Evolutionary conservation across 2,329 filamentous ascomycete genomes (phyloP).

Genomic region (Fusarium proliferatum): DNA sequence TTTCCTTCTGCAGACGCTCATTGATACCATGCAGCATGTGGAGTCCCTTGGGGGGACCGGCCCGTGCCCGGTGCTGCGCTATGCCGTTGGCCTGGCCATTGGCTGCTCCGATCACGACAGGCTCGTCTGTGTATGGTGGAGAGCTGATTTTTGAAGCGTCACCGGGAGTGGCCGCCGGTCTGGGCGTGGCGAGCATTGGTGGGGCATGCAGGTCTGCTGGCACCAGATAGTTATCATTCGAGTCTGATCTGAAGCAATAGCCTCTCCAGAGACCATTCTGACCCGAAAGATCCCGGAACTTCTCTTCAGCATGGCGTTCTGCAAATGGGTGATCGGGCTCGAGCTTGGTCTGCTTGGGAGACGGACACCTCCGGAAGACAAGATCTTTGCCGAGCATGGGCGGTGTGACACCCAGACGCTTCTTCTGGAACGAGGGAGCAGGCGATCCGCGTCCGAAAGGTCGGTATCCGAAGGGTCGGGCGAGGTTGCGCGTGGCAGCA

Average conservation of each 20-base stretch:
- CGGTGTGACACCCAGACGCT: conserved; percentile 70
- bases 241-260: conserved; percentile 66
- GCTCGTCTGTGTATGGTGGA: conserved; percentile 55
- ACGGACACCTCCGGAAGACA: conserved; percentile 81
- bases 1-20: conserved; percentile 62
- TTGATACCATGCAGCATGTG: conserved; percentile 64
- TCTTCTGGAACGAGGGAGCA: conserved; percentile 54
- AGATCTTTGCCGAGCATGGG: conserved; percentile 91
- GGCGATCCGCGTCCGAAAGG: conserved; percentile 51
- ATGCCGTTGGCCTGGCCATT: conserved; percentile 29
- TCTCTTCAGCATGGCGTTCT: conserved; percentile 59
- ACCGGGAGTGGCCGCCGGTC: conserved; percentile 53
- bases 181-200: conserved; percentile 63
- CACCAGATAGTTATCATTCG: conserved; percentile 52
- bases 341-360: conserved; percentile 85
- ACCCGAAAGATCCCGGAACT: conserved; percentile 66
- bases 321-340: conserved; percentile 78
- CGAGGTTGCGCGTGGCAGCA: conserved; percentile 41
- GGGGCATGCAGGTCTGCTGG: conserved; percentile 58
- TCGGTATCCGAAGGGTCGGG: conserved; percentile 55
- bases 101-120: conserved; percentile 45
- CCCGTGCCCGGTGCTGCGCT: conserved; percentile 44
- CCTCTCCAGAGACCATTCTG: conserved; percentile 81
- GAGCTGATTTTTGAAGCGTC: conserved; percentile 55
- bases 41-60: conserved; percentile 55